Conservation (phyloP, 805 yeast genomes). For the Candida multigemmis region DNA sequence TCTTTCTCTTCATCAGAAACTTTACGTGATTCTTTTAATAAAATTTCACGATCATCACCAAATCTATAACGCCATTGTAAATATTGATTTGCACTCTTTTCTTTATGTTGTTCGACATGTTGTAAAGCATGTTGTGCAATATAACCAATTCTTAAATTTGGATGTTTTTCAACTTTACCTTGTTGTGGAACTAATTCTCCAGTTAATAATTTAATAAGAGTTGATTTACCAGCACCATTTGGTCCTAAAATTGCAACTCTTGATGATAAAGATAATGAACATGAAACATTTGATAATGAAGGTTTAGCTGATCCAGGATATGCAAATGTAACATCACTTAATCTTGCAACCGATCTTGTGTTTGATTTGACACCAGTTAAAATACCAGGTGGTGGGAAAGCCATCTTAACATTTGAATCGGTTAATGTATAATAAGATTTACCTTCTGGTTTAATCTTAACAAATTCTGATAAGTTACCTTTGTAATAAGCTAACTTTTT, state of each 20-base stretch:
- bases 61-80: conserved; percentile 97
- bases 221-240: conserved; percentile 98
- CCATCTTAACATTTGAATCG: conserved; percentile 90
- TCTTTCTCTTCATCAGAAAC: conserved; percentile 67
- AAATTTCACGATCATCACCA: conserved; percentile 97
- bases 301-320: conserved; percentile 90
- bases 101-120: conserved; percentile 95
- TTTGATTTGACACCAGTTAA: conserved; percentile 94
- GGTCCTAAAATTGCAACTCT: conserved; percentile 97
- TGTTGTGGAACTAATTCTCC: conserved; percentile 81
- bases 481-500: conserved; percentile 91
- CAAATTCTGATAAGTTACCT: conserved; percentile 92
- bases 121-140: conserved; percentile 98
- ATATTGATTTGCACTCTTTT: conserved; percentile 95
- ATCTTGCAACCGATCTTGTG: conserved; percentile 87
- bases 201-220: conserved; percentile 85
- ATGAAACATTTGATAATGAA: conserved; percentile 68
- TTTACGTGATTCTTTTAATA: conserved; percentile 87
- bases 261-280: conserved; percentile 90
- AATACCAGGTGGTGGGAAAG: conserved; percentile 97
- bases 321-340: conserved; percentile 75
- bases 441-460: conserved; percentile 89
- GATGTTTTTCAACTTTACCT: conserved; percentile 95
- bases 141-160: conserved; percentile 95
- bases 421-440: conserved; percentile 91